phyloP scores from a whole-genome alignment of 2,329 filamentous ascomycete genomes.

The Cryphonectria radicalis region DNA sequence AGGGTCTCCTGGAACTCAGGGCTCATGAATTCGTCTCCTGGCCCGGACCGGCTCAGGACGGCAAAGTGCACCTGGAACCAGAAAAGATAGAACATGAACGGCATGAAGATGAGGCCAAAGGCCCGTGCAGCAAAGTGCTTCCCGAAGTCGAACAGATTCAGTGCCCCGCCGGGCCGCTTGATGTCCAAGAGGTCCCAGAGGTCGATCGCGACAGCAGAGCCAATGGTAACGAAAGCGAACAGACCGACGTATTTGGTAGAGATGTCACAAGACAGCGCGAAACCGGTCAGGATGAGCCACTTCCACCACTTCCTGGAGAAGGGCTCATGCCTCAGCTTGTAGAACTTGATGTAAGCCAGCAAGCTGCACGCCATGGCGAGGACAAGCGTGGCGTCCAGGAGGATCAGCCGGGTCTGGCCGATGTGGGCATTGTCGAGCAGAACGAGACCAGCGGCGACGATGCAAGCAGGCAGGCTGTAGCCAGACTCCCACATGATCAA shows the following conservation, averaged over 20 bases:
- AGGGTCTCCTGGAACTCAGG: slow-evolving; percentile 97
- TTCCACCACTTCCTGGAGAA: slow-evolving; percentile 99
- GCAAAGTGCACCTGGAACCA: slow-evolving; percentile 99
- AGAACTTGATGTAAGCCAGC: slow-evolving; percentile 94
- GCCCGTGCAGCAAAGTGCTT: slow-evolving; percentile 90
- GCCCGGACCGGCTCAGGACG: slow-evolving; percentile 84
- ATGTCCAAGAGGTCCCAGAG: slow-evolving; percentile 93
- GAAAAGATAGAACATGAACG: slow-evolving; percentile 98
- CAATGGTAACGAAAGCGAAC: slow-evolving; percentile 97
- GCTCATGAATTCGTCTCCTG: slow-evolving; percentile 98
- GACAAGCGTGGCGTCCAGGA: slow-evolving; percentile 91
- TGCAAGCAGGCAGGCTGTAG: slow-evolving; percentile 90
- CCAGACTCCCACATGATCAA: slow-evolving; percentile 99
- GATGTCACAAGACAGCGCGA: slow-evolving; percentile 94
- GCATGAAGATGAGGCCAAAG: slow-evolving; percentile 85
- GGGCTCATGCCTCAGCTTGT: slow-evolving; percentile 87
- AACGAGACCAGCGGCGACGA: slow-evolving; percentile 82
- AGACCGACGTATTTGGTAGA: slow-evolving; percentile 97
- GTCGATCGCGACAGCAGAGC: slow-evolving; percentile 90
- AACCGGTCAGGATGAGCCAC: slow-evolving; percentile 94
- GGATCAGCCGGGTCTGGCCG: slow-evolving; percentile 91
- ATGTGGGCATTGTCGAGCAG: slow-evolving; percentile 98
- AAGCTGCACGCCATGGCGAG: slow-evolving; percentile 96
- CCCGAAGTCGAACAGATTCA: slow-evolving; percentile 77
- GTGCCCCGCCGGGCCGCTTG: slow-evolving; percentile 79